Percentiles rank a stretch among this genome's conserved stretches.
Conservation (phyloP, 2,329 filamentous ascomycete genomes). For the Fusarium mangiferae region DNA sequence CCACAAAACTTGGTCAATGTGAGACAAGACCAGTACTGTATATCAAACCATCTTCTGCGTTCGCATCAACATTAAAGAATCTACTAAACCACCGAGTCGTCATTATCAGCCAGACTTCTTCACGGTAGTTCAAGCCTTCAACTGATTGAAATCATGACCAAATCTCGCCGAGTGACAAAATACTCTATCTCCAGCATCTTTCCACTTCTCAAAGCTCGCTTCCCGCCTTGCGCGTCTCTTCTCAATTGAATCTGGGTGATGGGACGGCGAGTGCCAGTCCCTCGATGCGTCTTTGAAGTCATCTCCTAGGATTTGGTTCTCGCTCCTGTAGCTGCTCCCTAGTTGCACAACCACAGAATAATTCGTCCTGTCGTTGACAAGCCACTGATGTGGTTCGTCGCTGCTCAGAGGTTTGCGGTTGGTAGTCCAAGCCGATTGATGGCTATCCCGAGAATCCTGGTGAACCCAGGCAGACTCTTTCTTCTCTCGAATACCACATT, state of each 20-base stretch:
- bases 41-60: conserved; percentile 3
- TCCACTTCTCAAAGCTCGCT: conserved; percentile 38
- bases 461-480: not conserved
- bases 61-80: conserved; percentile 1
- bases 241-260: conserved; percentile 2
- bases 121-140: not conserved
- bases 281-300: not conserved
- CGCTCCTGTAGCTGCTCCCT: conserved; percentile 20
- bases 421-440: conserved; percentile 1
- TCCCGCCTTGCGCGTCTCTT: conserved; percentile 32
- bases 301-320: not conserved
- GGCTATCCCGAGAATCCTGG: not conserved
- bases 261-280: not conserved
- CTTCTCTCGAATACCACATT: conserved; percentile 12
- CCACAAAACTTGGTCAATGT: not conserved
- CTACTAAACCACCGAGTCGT: not conserved
- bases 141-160: conserved; percentile 1
- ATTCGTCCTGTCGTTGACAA: conserved; percentile 14
- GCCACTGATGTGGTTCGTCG: not conserved
- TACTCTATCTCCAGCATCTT: conserved; percentile 37
- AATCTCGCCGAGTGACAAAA: conserved; percentile 31
- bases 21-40: not conserved
- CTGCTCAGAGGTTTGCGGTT: not conserved
- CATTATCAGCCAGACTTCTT: not conserved
- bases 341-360: conserved; percentile 20